Evolutionary conservation across 257 asterid species (phyloP).

Genomic region (Osmanthus fragrans): DNA sequence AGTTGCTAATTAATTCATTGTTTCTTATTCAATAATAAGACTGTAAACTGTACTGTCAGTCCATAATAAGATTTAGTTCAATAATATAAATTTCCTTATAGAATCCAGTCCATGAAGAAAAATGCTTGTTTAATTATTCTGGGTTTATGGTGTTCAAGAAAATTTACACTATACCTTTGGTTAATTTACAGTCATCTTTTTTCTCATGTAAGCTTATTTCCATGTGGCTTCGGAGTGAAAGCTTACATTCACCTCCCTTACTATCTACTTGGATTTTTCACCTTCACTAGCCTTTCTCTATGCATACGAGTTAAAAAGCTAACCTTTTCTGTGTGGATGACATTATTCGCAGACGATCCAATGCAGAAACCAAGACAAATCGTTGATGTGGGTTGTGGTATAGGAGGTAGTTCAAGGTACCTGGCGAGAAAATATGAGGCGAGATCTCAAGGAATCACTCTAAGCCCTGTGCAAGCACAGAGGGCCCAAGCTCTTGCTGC

Average conservation of each 20-base stretch:
- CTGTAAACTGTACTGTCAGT: no score
- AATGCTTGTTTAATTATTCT: no score
- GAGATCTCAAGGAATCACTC: constrained; percentile 68
- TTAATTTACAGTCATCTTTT: no score
- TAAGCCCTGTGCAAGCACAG: constrained; percentile 95
- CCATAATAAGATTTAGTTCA: no score
- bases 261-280: not conserved
- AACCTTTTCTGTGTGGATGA: not conserved
- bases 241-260: not conserved
- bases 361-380: constrained; percentile 44
- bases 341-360: constrained; percentile 48
- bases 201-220: no score
- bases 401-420: constrained; percentile 94
- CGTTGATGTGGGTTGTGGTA: constrained; percentile 97
- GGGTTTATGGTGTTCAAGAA: no score
- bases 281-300: no score
- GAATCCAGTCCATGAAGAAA: no score
- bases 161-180: no score
- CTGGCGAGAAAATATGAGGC: constrained; percentile 76
- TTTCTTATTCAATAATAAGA: no score
- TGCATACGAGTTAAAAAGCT: not conserved
- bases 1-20: no score
- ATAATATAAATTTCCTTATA: no score
- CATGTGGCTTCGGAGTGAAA: not conserved
- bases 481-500: constrained; percentile 86